Evolutionary conservation across 768 basidiomycete genomes (phyloP), one percentile per base, ranked within the genome.

Genomic region (Kockovaella imperatae): DNA sequence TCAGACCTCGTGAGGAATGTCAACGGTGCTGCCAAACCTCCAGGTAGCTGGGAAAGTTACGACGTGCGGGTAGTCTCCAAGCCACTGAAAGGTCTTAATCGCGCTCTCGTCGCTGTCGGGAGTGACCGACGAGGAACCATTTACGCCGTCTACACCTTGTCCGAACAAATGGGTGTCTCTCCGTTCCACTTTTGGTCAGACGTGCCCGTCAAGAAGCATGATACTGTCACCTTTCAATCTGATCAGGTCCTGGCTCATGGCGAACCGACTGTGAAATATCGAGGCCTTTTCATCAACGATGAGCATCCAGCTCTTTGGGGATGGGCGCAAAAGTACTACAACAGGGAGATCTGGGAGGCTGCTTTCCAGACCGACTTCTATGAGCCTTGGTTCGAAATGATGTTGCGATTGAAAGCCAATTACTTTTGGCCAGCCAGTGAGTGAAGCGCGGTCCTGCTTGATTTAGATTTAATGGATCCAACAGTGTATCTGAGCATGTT

Each of bases 281-380:
- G 83, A 26, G 84, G 80, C 14, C 77, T 84, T 32, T 70, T 86
- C 74, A 68, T 86, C 50, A 86, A 86, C 64, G 83, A 86, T 56
- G 84, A 86, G 64, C 82, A 83, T 59, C 84, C 84, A 5, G 79
- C 79, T 23, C 63, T 84, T 35, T 79, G 80, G 54, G 79, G 77
- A 54, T 86, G 84, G 84, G 83, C 82, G 13, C 72, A 75, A 54
- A 79, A 79, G 53, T 80, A 80, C 56, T 84, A 79, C 15, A 82
- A 83, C 50, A 79, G 79, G 2, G 79, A 80, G 5, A 78, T 78
- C 4, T 75, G 77, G 0, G 74, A 75, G 17, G 78, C 79, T 2
- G 79, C 82, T 1, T 83, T 84, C 73, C 82, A 49, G 20, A 35
- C 44, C 30, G 20, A 45, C 14, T 54, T 59, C 80, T 82, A 70